Base-by-base conservation (phyloP, 2,329 filamentous ascomycete genomes). In the Diaporthe helianthi region DNA sequence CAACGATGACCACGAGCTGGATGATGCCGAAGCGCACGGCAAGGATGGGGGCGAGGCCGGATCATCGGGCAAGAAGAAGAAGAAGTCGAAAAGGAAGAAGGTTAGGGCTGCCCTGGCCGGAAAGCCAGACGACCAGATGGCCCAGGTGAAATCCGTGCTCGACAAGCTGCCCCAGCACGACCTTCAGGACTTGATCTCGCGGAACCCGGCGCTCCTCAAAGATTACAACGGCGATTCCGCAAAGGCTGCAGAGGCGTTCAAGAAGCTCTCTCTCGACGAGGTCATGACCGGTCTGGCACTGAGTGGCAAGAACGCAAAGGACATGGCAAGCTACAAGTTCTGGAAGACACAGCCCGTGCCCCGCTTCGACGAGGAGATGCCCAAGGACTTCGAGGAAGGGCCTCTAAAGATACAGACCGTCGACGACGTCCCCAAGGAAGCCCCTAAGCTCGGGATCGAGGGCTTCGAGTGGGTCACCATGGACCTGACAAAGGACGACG, bases 281-380 rank as follows among this genome's bases (percentile, higher is more conserved):
- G 88, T 93, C 76, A 88, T 93, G 86, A 92, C 91, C 1, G 91
- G 91, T 0, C 80, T 93, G 76, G 91, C 94, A 19, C 85, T 93
- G 9, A 90, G 88, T 71, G 92, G 92, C 68, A 97, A 96, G 85
- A 97, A 97, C 76, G 90, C 89, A 75, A 98, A 97, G 83, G 94
- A 98, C 78, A 97, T 98, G 93, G 94, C 91, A 8, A 93, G 91
- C 69, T 98, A 98, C 86, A 98, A 97, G 82, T 99, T 99, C 83
- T 99, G 96, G 96, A 90, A 93, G 80, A 99, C 96, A 55, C 96
- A 99, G 80, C 96, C 96, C 0, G 96, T 99, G 70, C 92, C 93
- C 63, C 91, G 90, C 76, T 97, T 98, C 77, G 90, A 87, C 75
- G 83, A 90, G 78, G 80, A 84, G 70, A 75, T 76, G 17, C 81